Percentiles rank a stretch among this genome's conserved stretches.
These are phyloP conservation scores for Colletotrichum tamarilloi DNA, from an alignment of 2,329 filamentous ascomycete genomes.

Conservation along the genomic window DNA sequence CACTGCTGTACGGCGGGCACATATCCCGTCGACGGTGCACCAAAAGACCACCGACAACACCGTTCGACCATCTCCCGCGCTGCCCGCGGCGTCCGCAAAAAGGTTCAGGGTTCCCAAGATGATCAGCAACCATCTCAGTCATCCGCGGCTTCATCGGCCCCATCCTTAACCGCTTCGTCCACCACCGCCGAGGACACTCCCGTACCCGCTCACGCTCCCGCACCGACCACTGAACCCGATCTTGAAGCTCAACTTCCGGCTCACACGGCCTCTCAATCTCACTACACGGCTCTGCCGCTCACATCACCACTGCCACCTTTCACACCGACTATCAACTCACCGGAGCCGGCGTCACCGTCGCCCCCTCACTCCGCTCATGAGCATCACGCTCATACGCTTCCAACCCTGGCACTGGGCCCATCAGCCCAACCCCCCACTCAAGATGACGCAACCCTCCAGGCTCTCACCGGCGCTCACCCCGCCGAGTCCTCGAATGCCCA, in stretches of 20 bases:
- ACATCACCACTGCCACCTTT: slow-evolving; percentile 15
- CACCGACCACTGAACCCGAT: slow-evolving; percentile 22
- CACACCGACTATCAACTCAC: neutral
- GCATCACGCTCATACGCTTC: slow-evolving; percentile 16
- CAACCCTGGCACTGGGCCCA: slow-evolving; percentile 22
- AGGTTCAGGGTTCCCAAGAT: slow-evolving; percentile 9
- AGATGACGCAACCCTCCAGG: slow-evolving; percentile 21
- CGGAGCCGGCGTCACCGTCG: slow-evolving; percentile 10
- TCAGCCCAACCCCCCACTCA: slow-evolving; percentile 29
- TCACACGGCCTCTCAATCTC: slow-evolving; percentile 17
- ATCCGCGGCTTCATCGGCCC: slow-evolving; percentile 19
- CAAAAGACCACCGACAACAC: neutral
- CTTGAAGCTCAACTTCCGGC: slow-evolving; percentile 28
- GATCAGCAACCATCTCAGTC: slow-evolving; percentile 16
- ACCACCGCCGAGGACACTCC: slow-evolving; percentile 26
- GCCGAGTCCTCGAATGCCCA: slow-evolving; percentile 13
- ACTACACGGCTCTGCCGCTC: slow-evolving; percentile 23
- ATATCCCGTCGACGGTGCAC: slow-evolving; percentile 9
- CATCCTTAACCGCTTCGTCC: slow-evolving; percentile 30
- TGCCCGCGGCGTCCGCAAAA: slow-evolving; percentile 26
- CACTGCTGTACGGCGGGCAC: neutral
- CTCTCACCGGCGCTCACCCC: slow-evolving; percentile 17
- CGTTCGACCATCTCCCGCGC: slow-evolving; percentile 11
- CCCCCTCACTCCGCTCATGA: slow-evolving; percentile 14
- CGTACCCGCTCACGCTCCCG: neutral